A percentile compares a stretch with the other conserved stretches of the same genome.
Evolutionary conservation across 2,329 filamentous ascomycete genomes (phyloP).

Genomic region (Byssochlamys sp.): DNA sequence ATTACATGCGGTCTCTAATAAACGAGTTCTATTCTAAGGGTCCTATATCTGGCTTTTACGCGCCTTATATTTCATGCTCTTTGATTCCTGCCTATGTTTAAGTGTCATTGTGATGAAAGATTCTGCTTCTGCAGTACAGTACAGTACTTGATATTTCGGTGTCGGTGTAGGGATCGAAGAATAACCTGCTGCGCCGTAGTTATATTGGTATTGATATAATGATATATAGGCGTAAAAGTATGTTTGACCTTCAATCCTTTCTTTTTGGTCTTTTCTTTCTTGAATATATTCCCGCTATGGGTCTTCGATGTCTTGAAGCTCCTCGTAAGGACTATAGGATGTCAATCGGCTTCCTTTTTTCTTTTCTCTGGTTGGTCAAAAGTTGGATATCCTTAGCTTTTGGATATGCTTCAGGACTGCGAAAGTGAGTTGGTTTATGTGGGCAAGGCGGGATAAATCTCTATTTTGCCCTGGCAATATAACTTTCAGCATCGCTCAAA

Average conservation of each 20-base stretch:
- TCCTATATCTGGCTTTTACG: background rate
- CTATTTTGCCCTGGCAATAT: too few species aligned
- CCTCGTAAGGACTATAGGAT: background rate
- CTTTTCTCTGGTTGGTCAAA: too few species aligned
- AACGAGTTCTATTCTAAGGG: background rate
- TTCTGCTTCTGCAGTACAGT: background rate
- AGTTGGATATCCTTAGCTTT: background rate
- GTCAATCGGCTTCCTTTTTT: too few species aligned
- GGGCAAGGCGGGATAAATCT: too few species aligned
- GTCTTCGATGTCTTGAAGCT: background rate
- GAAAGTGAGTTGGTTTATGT: too few species aligned
- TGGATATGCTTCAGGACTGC: background rate
- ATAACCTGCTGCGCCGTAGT: background rate
- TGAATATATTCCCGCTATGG: background rate
- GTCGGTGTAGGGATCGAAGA: background rate
- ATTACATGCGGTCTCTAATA: background rate
- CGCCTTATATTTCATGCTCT: too few species aligned
- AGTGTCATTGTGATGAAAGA: background rate
- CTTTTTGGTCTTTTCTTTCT: background rate
- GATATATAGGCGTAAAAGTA: background rate
- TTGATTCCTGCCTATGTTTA: background rate
- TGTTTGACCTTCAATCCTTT: background rate
- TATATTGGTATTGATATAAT: background rate
- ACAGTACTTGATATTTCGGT: background rate
- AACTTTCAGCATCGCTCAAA: conserved; percentile 74